These are phyloP conservation scores for Hyaloscypha bicolor DNA, from an alignment of 495 filamentous ascomycete genomes.

Conservation along the genomic window DNA sequence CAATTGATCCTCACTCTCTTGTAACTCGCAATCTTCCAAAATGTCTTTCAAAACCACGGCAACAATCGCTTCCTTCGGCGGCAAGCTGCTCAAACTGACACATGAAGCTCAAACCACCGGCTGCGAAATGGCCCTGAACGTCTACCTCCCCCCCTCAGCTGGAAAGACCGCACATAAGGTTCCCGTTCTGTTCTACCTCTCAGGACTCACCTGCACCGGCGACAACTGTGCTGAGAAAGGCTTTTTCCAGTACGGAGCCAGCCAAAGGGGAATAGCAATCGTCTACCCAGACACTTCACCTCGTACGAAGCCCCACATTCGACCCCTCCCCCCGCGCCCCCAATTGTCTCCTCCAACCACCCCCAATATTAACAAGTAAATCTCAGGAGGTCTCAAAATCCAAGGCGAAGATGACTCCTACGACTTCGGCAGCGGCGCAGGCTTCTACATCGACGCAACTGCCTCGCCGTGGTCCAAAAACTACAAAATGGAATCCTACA, in stretches of 20 bases:
- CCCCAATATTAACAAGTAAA: constrained; percentile 16
- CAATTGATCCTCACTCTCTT: constrained; percentile 13
- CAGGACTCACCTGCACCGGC: constrained; percentile 91
- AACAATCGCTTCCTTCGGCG: constrained; percentile 89
- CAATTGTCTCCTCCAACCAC: neutral
- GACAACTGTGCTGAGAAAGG: constrained; percentile 97
- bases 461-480: constrained; percentile 66
- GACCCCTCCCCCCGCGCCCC: neutral
- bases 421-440: constrained; percentile 89
- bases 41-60: constrained; percentile 78
- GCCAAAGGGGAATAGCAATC: constrained; percentile 77
- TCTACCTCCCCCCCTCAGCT: constrained; percentile 68
- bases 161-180: constrained; percentile 51
- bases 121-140: constrained; percentile 70
- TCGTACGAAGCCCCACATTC: constrained; percentile 49
- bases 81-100: constrained; percentile 89
- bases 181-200: constrained; percentile 91
- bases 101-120: constrained; percentile 73
- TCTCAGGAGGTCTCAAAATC: constrained; percentile 64
- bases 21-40: constrained; percentile 17
- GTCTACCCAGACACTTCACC: constrained; percentile 96
- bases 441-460: constrained; percentile 95
- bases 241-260: constrained; percentile 85
- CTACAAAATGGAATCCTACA: constrained; percentile 94
- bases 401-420: constrained; percentile 79